These are phyloP conservation scores for Blastobotrys robertii DNA, from an alignment of 805 yeast species.

Conservation along the genomic window DNA sequence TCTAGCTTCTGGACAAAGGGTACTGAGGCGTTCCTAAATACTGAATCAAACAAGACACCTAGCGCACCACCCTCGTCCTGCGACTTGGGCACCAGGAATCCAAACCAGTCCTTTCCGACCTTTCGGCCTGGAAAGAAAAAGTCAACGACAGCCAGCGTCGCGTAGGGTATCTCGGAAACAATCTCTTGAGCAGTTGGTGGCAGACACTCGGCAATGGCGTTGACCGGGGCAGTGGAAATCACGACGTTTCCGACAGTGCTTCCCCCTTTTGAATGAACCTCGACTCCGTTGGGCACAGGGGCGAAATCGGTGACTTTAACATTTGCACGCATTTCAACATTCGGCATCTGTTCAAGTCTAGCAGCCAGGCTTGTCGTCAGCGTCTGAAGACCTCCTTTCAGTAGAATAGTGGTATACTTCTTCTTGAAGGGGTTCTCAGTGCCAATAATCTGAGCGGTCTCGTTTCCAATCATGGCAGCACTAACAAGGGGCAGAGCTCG, in stretches of 20 bases:
- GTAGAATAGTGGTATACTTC: conserved; percentile 10
- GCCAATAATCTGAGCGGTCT: too few species aligned
- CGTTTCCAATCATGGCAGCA: conserved; percentile 15
- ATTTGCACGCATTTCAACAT: conserved; percentile 17
- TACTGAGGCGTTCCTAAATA: conserved; percentile 51
- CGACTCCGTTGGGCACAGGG: conserved; percentile 5
- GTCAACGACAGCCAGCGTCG: conserved; percentile 59
- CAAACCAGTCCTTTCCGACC: conserved; percentile 58
- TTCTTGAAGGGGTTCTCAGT: conserved; percentile 1
- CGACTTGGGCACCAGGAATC: conserved; percentile 68
- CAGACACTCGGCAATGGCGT: conserved; percentile 8
- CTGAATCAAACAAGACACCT: conserved; percentile 89
- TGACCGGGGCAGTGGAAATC: conserved; percentile 17
- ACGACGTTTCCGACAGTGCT: conserved; percentile 5
- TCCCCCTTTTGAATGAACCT: conserved; percentile 3
- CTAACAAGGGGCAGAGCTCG: conserved; percentile 19
- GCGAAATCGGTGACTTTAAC: conserved; percentile 7
- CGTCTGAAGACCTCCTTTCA: conserved; percentile 22
- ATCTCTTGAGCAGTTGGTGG: conserved; percentile 6
- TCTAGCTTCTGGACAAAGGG: conserved; percentile 20
- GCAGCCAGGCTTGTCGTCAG: conserved; percentile 19
- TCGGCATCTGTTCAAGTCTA: conserved; percentile 11
- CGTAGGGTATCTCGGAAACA: conserved; percentile 41
- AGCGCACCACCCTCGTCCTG: conserved; percentile 44
- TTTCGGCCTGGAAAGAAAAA: conserved; percentile 42